Base-by-base conservation (phyloP, 1,139 yeast species). In the Candida pseudocylindracea region DNA sequence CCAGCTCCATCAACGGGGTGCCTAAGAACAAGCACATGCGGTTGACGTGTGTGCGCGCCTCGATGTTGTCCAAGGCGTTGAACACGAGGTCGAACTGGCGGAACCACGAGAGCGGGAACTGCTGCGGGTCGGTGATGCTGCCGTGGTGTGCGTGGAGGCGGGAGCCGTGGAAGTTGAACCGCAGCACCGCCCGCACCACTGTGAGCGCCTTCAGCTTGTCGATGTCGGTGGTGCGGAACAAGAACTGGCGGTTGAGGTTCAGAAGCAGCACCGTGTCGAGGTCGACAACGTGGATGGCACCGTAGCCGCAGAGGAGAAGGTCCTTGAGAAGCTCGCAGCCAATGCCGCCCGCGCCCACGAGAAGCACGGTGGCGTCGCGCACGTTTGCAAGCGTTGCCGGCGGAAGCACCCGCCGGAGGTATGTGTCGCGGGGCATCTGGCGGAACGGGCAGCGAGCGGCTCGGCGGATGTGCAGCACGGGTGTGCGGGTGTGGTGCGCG, bases 341-440 rank as follows among this genome's bases (percentile, higher is more conserved):
- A 40, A 91, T 85, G n/a, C 99, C 99, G 26, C 99, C 99, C 1
- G 98, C 95, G 4, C 99, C 98, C 1, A 91, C 94, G 57, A 91
- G 60, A 32, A 91, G 57, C 13, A 88, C 83, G 38, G 63, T 72
- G n/a, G 76, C n/a, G 28, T 10, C 4, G 7, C 33, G 8, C 26
- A 25, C 26, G 10, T 4, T 8, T 5, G 8, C 26, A 25, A 15
- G 20, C 6, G 20, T 15, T 4, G 20, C 20, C 6, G 20, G 20
- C 20, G 20, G 20, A 6, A 15, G 20, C 20, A 15, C 20, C 20
- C 20, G 4, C 6, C 6, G 20, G 20, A 15, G 20, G 20, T 15
- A 15, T 4, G 20, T 15, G 20, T 15, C 20, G 20, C 20, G 20
- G 6, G 20, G 20, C 20, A 15, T 15, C 6, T 6, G 20, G 20